Evolutionary conservation across 1,139 yeast species (phyloP), one percentile per base, ranked within the genome.

Genomic region (Blastobotrys aristatus): DNA sequence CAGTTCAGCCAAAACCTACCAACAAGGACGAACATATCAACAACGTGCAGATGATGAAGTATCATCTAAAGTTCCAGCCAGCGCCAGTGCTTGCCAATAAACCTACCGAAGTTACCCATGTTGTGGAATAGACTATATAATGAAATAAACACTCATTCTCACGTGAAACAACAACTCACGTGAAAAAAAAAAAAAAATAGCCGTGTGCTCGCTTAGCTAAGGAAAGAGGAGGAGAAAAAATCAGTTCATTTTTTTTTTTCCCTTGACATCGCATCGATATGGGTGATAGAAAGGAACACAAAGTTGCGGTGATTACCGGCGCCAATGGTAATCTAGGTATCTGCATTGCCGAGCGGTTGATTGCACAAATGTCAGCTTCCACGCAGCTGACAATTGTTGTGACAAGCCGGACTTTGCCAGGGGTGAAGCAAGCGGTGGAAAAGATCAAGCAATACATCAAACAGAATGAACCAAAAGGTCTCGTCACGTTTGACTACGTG

Each of bases 331-430:
- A 85, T 61, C 76, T 92, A 18, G 98, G 98, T 2, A 71, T 85
- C 55, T 85, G 87, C 57, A 84, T 89, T 37, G 96, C 94, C 10
- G 80, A 83, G 61, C 73, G 97, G 45, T 69, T 92, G 30, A 72
- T 92, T 16, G 83, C 80, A 46, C 73, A 76, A 45, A 64, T 79
- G 3, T 79, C 82, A 3, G 62, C 69, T 0, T 72, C 73, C 18
- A 70, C 72, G 13, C 72, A 82, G 48, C 62, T 92, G 45, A 89
- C 96, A 0, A 70, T 92, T 6, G 79, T 92, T 13, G 89, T 90
- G 10, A 89, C 97, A 0, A 86, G 96, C 2, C 74, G 98, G 56
- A 87, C 96, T 0, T 72, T 92, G 40, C 89, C 96, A 5, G 79
- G 86, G 50, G 96, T 81, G 10, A 81, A 82, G 51, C 87, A 85